Conservation (phyloP, 192 early-diverging fungal species). For the Irineochytrium annulatum region DNA sequence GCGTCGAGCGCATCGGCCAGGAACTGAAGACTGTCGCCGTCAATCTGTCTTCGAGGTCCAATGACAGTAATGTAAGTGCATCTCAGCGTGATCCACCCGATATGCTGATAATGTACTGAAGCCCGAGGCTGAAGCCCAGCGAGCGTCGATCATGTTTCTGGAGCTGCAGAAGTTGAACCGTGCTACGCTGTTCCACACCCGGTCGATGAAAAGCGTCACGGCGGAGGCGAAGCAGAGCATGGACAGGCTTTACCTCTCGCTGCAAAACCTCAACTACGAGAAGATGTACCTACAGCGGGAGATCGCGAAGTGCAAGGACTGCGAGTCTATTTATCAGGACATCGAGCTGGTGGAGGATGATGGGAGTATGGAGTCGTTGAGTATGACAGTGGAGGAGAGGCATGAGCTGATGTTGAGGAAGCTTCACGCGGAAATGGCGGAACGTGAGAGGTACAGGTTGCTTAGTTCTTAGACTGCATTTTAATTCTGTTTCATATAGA, state of each 20-base stretch:
- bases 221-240: conserved; percentile 51
- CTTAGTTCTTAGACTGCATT: too few relatives aligned
- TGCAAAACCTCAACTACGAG: conserved; percentile 59
- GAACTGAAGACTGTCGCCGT: too few relatives aligned
- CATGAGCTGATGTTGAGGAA: not conserved
- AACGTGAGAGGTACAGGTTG: not conserved
- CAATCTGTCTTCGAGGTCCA: too few relatives aligned
- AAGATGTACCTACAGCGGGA: conserved; percentile 48
- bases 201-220: conserved; percentile 39
- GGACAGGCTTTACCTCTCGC: conserved; percentile 42
- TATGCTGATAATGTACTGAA: too few relatives aligned
- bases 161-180: conserved; percentile 28
- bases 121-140: too few relatives aligned
- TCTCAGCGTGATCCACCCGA: too few relatives aligned
- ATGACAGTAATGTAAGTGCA: too few relatives aligned
- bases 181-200: conserved; percentile 22
- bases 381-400: too few relatives aligned
- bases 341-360: not conserved
- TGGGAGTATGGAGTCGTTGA: too few relatives aligned
- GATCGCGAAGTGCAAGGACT: conserved; percentile 37
- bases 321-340: not conserved
- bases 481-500: too few relatives aligned
- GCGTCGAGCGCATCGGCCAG: too few relatives aligned
- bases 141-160: conserved; percentile 21
- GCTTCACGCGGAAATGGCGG: not conserved